A percentile compares a stretch with the other conserved stretches of the same genome.
phyloP scores from a whole-genome alignment of 441 rosid genomes.

The Lepidium campestre region DNA sequence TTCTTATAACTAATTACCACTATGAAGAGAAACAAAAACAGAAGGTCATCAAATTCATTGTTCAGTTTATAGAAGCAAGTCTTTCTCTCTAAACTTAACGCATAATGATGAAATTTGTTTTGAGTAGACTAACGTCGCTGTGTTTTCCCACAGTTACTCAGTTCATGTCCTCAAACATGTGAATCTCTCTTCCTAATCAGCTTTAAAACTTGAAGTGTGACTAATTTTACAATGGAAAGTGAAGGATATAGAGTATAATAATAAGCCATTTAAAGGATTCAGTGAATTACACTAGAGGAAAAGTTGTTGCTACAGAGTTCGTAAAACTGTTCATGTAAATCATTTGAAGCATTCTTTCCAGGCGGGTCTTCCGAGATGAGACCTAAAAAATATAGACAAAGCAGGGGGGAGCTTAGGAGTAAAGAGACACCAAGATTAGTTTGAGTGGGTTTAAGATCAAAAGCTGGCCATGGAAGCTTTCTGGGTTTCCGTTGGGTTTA shows the following conservation, averaged over 20 bases:
- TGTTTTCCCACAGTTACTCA: not conserved
- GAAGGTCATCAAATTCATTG: slow-evolving; percentile 87
- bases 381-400: slow-evolving; percentile 51
- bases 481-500: slow-evolving; percentile 18
- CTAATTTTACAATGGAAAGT: slow-evolving; percentile 1
- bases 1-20: slow-evolving; percentile 93
- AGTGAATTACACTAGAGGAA: slow-evolving; percentile 86
- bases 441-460: slow-evolving; percentile 26
- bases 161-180: not conserved
- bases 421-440: slow-evolving; percentile 41
- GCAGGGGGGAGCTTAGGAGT: slow-evolving; percentile 28
- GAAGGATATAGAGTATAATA: slow-evolving; percentile 95
- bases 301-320: slow-evolving; percentile 88
- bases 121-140: not conserved
- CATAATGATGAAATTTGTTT: not conserved
- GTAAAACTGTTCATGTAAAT: slow-evolving; percentile 67
- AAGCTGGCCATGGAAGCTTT: slow-evolving; percentile 40
- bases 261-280: slow-evolving; percentile 88
- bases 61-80: slow-evolving; percentile 98
- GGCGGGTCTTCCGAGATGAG: slow-evolving; percentile 83
- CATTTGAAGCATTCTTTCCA: slow-evolving; percentile 57
- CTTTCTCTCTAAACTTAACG: slow-evolving; percentile 11
- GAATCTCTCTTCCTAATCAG: not conserved
- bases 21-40: slow-evolving; percentile 97
- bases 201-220: not conserved